phyloP scores from a whole-genome alignment of 139 green algal species.

The Chara braunii region DNA sequence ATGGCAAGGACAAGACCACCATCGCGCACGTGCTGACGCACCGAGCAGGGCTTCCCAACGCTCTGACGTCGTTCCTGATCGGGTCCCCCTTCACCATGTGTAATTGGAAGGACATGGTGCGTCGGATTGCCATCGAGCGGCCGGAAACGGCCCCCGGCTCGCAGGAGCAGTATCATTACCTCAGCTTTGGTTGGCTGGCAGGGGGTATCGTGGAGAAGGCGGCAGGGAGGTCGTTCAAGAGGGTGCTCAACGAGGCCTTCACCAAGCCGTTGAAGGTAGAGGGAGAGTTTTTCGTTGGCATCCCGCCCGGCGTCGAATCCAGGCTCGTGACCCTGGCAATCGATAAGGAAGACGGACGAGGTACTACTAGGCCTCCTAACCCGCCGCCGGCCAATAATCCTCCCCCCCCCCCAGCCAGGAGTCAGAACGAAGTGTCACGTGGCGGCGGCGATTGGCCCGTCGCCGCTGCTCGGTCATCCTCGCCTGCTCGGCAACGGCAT shows the following conservation, averaged over 20 bases:
- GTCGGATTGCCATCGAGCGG: constrained; percentile 1
- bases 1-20: constrained; percentile 43
- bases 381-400: too few relatives aligned
- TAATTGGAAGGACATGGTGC: constrained; percentile 36
- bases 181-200: constrained; percentile 42
- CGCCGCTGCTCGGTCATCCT: too few relatives aligned
- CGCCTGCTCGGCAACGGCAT: too few relatives aligned
- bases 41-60: constrained; percentile 37
- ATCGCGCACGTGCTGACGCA: constrained; percentile 43
- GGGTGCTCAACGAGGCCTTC: constrained; percentile 26
- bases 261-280: constrained; percentile 22
- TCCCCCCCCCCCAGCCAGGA: too few relatives aligned
- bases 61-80: constrained; percentile 19
- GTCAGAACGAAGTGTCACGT: too few relatives aligned
- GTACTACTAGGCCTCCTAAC: too few relatives aligned
- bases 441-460: too few relatives aligned
- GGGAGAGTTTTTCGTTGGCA: constrained; percentile 41
- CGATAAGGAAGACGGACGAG: too few relatives aligned
- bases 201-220: constrained; percentile 39
- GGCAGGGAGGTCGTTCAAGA: constrained; percentile 12
- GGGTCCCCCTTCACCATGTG: constrained; percentile 27
- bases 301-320: constrained; percentile 39
- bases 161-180: constrained; percentile 35
- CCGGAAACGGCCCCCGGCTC: constrained; percentile 3
- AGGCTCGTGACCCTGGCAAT: constrained; percentile 28